Conservation (phyloP, 371 early-diverging fungal genomes). For the Entomophthora muscae region DNA sequence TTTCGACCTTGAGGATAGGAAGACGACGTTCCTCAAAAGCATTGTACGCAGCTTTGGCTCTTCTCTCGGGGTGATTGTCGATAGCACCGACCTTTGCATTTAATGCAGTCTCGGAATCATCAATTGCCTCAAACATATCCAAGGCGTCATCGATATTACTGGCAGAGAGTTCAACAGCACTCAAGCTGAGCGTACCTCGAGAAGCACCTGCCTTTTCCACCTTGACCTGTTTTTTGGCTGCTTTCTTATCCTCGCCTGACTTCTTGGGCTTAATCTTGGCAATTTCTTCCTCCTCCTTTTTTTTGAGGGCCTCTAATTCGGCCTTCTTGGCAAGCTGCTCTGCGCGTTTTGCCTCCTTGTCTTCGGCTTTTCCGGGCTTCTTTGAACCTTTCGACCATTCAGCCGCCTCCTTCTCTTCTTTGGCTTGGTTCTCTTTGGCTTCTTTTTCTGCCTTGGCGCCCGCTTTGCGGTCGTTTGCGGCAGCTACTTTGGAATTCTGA, state of each 20-base stretch:
- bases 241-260: slow-evolving; percentile 6
- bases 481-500: slow-evolving; percentile 23
- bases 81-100: slow-evolving; percentile 17
- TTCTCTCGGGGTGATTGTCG: slow-evolving; percentile 70
- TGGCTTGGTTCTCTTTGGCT: slow-evolving; percentile 24
- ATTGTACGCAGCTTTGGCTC: slow-evolving; percentile 60
- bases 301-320: slow-evolving; percentile 9
- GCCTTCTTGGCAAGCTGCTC: slow-evolving; percentile 12
- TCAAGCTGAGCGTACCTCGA: slow-evolving; percentile 5
- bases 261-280: slow-evolving; percentile 9
- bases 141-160: slow-evolving; percentile 64
- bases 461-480: slow-evolving; percentile 54
- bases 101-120: slow-evolving; percentile 10
- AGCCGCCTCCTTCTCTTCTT: slow-evolving; percentile 32
- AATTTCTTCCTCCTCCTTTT: slow-evolving; percentile 11
- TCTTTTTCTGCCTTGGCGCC: slow-evolving; percentile 40
- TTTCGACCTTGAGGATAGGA: slow-evolving; percentile 40
- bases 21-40: slow-evolving; percentile 47
- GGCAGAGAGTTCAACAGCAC: slow-evolving; percentile 46
- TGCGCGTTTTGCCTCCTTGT: slow-evolving; percentile 45
- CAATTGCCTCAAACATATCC: slow-evolving; percentile 29
- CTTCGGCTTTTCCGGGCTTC: slow-evolving; percentile 40
- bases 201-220: slow-evolving; percentile 8
- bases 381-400: slow-evolving; percentile 58
- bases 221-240: background rate